Evolutionary conservation across 1,284 basidiomycete species (phyloP).

Genomic region (Salmacisia buchloeana): DNA sequence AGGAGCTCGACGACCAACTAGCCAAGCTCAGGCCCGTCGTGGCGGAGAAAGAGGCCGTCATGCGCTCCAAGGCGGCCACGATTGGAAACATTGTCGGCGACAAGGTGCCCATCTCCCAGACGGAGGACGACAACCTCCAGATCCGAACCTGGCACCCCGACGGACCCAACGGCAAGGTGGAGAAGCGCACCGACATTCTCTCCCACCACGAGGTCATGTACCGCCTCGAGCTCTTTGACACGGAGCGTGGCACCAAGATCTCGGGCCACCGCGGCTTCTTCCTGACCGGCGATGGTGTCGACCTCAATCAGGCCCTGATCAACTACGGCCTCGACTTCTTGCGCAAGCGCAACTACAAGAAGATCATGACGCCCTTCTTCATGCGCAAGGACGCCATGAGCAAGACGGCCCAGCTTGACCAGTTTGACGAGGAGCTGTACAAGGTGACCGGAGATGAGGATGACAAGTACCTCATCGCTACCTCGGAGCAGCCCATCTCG

Average conservation of each 20-base stretch:
- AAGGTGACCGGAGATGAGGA: constrained; percentile 81
- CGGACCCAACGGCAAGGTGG: constrained; percentile 60
- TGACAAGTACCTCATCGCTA: constrained; percentile 98
- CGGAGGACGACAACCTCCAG: constrained; percentile 89
- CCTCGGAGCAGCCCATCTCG: constrained; percentile 96
- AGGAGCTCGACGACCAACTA: constrained; percentile 69
- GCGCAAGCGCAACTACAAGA: constrained; percentile 75
- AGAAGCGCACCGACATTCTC: constrained; percentile 66
- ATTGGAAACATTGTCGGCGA: constrained; percentile 92
- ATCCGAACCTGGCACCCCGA: constrained; percentile 80
- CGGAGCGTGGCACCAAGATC: constrained; percentile 83
- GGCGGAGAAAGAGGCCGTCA: constrained; percentile 64
- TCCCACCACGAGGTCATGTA: constrained; percentile 95
- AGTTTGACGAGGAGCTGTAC: constrained; percentile 98
- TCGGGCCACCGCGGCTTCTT: constrained; percentile 94
- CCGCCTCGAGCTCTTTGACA: constrained; percentile 87
- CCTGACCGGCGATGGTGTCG: constrained; percentile 88
- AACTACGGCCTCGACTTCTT: constrained; percentile 92
- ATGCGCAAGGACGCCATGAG: constrained; percentile 98
- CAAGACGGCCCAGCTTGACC: constrained; percentile 93
- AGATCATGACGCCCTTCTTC: constrained; percentile 95
- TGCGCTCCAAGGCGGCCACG: constrained; percentile 72
- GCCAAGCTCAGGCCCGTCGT: constrained; percentile 61
- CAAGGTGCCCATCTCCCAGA: constrained; percentile 75
- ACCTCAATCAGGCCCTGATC: constrained; percentile 94